Evolutionary conservation across 805 yeast genomes (phyloP).

Genomic region (Cyberlindnera mississippiensis): DNA sequence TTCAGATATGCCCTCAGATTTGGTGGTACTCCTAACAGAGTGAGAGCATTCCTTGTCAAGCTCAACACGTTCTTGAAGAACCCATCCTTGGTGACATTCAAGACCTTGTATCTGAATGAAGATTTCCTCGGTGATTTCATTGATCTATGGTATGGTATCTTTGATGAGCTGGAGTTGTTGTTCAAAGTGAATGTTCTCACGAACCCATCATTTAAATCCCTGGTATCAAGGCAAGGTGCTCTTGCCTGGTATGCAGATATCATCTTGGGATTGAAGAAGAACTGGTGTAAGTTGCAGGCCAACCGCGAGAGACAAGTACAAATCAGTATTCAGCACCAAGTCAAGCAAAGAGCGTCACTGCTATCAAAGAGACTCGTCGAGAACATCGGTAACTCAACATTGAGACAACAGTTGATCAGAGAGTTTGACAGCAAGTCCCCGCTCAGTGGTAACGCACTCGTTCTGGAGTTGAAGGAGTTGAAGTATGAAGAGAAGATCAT

Average conservation of each 20-base stretch:
- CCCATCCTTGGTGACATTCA: slow-evolving; percentile 19
- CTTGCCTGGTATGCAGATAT: slow-evolving; percentile 69
- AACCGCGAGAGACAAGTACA: slow-evolving; percentile 48
- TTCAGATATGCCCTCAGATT: slow-evolving; percentile 69
- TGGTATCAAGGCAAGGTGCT: slow-evolving; percentile 55
- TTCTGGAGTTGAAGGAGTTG: slow-evolving; percentile 30
- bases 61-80: slow-evolving; percentile 19
- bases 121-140: slow-evolving; percentile 46
- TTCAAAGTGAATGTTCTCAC: slow-evolving; percentile 49
- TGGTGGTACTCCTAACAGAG: slow-evolving; percentile 64
- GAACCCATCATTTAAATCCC: slow-evolving; percentile 32
- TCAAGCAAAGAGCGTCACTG: slow-evolving; percentile 49
- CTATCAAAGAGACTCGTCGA: slow-evolving; percentile 37
- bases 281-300: slow-evolving; percentile 40
- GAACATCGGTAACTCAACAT: slow-evolving; percentile 25
- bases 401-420: slow-evolving; percentile 29
- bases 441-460: slow-evolving; percentile 9
- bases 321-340: slow-evolving; percentile 54
- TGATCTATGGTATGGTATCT: slow-evolving; percentile 58
- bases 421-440: slow-evolving; percentile 28
- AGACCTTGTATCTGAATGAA: slow-evolving; percentile 38
- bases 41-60: slow-evolving; percentile 28
- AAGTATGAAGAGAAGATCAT: slow-evolving; percentile 34
- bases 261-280: slow-evolving; percentile 50
- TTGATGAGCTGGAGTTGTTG: slow-evolving; percentile 59